phyloP scores from a whole-genome alignment of 305 asterid genomes.

The Fraxinus paxiana region DNA sequence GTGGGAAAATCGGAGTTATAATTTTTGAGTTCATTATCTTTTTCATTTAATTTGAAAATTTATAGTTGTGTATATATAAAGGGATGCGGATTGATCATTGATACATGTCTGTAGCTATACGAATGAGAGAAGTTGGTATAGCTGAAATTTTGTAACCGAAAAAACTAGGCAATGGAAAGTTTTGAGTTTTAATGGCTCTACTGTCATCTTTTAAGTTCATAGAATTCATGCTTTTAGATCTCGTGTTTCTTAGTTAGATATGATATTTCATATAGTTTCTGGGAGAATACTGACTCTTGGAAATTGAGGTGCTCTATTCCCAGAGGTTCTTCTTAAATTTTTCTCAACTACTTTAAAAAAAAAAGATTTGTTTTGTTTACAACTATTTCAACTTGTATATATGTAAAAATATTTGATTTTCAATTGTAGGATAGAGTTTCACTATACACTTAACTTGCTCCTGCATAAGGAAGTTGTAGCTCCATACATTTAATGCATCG shows the following conservation, averaged over 20 bases:
- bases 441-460: not conserved
- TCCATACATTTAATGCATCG: not conserved
- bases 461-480: not conserved
- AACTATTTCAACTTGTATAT: not conserved
- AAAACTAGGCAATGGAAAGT: not conserved
- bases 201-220: not conserved
- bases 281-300: not conserved
- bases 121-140: not conserved
- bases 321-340: not conserved
- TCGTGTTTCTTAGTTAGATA: not conserved
- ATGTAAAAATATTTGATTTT: not conserved
- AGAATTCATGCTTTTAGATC: not conserved
- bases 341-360: not conserved
- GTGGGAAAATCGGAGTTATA: not conserved
- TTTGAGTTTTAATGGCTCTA: not conserved
- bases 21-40: not conserved
- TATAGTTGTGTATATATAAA: not conserved
- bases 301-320: not conserved
- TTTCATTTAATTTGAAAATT: not conserved
- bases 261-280: not conserved
- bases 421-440: not conserved
- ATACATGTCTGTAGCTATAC: not conserved
- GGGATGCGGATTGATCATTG: not conserved
- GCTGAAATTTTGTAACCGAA: not conserved
- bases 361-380: not conserved